phyloP scores from a whole-genome alignment of 139 green algal genomes.

The Chlorella sp. region DNA sequence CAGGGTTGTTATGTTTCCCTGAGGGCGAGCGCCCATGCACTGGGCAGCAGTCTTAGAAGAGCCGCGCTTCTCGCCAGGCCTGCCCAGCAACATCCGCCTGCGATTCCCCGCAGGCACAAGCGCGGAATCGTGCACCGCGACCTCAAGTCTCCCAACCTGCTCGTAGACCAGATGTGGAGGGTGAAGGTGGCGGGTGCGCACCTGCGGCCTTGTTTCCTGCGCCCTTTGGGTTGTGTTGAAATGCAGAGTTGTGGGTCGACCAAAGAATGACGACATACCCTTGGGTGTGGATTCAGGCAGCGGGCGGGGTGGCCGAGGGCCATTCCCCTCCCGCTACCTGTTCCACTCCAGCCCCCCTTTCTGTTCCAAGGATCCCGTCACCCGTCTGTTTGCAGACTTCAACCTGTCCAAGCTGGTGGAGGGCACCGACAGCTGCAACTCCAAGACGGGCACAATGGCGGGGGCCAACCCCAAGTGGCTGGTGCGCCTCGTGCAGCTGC shows the following conservation, averaged over 20 bases:
- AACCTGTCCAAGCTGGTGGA: conserved; percentile 57
- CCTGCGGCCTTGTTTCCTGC: too few relatives aligned
- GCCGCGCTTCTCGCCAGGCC: too few relatives aligned
- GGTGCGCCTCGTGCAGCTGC: conserved; percentile 1
- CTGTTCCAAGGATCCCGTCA: not conserved
- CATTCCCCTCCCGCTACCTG: too few relatives aligned
- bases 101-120: conserved; percentile 43
- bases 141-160: conserved; percentile 61
- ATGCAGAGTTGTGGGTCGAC: too few relatives aligned
- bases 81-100: too few relatives aligned
- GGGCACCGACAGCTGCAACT: conserved; percentile 22
- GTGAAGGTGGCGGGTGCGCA: conserved; percentile 43
- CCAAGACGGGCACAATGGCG: conserved; percentile 37
- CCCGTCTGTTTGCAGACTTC: conserved; percentile 37
- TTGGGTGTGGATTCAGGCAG: too few relatives aligned
- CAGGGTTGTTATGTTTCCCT: too few relatives aligned
- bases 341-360: not conserved
- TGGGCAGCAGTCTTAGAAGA: too few relatives aligned
- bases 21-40: too few relatives aligned
- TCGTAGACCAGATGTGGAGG: conserved; percentile 53
- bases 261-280: too few relatives aligned
- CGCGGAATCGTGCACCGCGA: conserved; percentile 59
- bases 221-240: too few relatives aligned
- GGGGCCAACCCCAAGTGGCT: conserved; percentile 56
- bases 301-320: too few relatives aligned